Evolutionary conservation across 2,329 filamentous ascomycete species (phyloP), one percentile per base, ranked within the genome.

Genomic region (Ceratocystis albifundus): DNA sequence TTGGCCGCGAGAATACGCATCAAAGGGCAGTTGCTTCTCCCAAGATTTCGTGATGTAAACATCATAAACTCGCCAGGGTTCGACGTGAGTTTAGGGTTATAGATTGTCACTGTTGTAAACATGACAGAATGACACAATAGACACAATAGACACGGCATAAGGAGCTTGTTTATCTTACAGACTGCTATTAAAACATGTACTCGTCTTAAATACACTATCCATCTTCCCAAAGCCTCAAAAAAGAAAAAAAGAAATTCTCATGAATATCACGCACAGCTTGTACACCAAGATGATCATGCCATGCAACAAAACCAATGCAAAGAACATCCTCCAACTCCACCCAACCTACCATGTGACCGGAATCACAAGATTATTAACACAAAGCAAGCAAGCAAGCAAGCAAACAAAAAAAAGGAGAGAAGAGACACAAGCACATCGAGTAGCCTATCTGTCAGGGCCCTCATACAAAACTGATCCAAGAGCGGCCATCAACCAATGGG

Each of bases 201-300:
- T 53, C n/a, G 20, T 12, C 7, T 22, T 22, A 22, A 53, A 53
- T 53, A 20, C 5, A 53, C 48, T 10, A 53, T 22, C 3, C 48
- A 25, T 2, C 36, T 41, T 12, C 36, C 25, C 59, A 36, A 62
- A 45, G 53, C 25, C 22, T 57, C 53, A 57, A 57, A 30, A 30
- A 30, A 32, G 0, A 2, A 28, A 28, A 17, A n/a, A 7, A n/a
- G 5, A 55, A 15, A 15, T 32, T 28, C 53, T 15, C 4, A 57
- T 30, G 28, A n/a, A 44, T 61, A 44, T 59, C 20, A 28, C 55
- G 5, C 5, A 63, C 25, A 28, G 17, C 28, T 20, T 48, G 57
- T 32, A 61, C 32, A 61, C 32, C n/a, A 62, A 62, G 61, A 62
- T 45, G 53, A 30, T n/a, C 53, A 57, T 32, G 53, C 53, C 53